Percentiles rank a stretch among this genome's conserved stretches.
phyloP scores from a whole-genome alignment of 306 rosid genomes.

The Ormosia emarginata region DNA sequence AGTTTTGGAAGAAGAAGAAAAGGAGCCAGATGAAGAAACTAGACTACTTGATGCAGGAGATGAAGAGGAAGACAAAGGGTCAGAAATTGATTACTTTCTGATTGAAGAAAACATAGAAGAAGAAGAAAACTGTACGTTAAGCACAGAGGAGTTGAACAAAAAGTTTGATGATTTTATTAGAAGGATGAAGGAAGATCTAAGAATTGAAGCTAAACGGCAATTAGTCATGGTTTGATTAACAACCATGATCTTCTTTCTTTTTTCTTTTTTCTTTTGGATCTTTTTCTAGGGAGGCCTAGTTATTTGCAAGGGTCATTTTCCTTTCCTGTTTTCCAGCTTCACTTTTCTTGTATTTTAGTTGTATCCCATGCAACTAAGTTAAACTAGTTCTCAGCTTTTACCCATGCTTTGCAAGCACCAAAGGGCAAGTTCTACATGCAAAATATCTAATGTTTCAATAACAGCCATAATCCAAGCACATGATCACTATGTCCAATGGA shows the following conservation, averaged over 20 bases:
- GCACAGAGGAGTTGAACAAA: conserved; percentile 75
- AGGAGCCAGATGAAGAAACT: conserved; percentile 25
- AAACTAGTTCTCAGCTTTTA: neutral
- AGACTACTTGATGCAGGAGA: conserved; percentile 10
- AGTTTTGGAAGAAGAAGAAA: conserved; percentile 1
- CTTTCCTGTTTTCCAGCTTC: neutral
- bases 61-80: conserved; percentile 11
- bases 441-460: neutral
- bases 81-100: conserved; percentile 13
- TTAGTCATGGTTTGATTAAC: conserved; percentile 42
- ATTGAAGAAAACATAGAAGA: conserved; percentile 32
- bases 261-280: neutral
- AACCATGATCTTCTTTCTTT: neutral
- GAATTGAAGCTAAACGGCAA: conserved; percentile 62
- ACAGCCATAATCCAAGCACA: neutral
- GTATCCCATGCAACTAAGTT: neutral
- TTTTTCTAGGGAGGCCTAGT: neutral
- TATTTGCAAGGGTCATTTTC: neutral
- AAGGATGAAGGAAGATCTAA: conserved; percentile 68
- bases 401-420: neutral
- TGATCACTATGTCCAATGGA: neutral
- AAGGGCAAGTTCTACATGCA: neutral
- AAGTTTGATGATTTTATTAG: conserved; percentile 80
- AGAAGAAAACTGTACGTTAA: conserved; percentile 36
- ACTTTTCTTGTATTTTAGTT: neutral